A percentile compares a stretch with the other conserved stretches of the same genome.
Conservation (phyloP, 148 eudicot genomes). For the Fagopyrum homotropicum region DNA sequence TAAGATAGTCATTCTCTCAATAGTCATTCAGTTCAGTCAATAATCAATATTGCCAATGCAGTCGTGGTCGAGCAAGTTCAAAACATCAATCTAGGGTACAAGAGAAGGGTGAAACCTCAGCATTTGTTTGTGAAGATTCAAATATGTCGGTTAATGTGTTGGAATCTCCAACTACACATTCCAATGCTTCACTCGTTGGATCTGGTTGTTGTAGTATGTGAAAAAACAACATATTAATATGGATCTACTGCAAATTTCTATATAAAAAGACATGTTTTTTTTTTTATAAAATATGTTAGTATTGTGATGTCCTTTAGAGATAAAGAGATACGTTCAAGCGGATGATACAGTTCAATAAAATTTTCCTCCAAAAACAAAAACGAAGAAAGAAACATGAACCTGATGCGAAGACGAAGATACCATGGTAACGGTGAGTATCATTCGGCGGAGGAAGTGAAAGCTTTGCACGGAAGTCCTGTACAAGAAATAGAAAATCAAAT, state of each 20-base stretch:
- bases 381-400: no score
- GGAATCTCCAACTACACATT: slow-evolving; percentile 66
- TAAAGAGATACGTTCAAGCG: slow-evolving; percentile 75
- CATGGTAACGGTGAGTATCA: no score
- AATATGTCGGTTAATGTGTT: slow-evolving; percentile 42
- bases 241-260: background rate
- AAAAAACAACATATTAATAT: background rate
- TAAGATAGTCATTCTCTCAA: no score
- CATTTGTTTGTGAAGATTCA: slow-evolving; percentile 47
- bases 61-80: no score
- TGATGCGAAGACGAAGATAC: no score
- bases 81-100: background rate
- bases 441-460: no score
- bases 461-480: no score
- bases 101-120: slow-evolving; percentile 50
- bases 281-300: slow-evolving; percentile 17
- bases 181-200: slow-evolving; percentile 71
- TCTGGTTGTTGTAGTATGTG: slow-evolving; percentile 56
- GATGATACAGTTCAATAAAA: slow-evolving; percentile 78
- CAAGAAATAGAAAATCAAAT: no score
- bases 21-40: no score
- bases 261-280: background rate
- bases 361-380: slow-evolving; percentile 58
- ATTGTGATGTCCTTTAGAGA: slow-evolving; percentile 86
- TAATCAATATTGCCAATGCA: no score